Base-by-base conservation (phyloP, 306 rosid genomes). In the Arachis hypogaea region DNA sequence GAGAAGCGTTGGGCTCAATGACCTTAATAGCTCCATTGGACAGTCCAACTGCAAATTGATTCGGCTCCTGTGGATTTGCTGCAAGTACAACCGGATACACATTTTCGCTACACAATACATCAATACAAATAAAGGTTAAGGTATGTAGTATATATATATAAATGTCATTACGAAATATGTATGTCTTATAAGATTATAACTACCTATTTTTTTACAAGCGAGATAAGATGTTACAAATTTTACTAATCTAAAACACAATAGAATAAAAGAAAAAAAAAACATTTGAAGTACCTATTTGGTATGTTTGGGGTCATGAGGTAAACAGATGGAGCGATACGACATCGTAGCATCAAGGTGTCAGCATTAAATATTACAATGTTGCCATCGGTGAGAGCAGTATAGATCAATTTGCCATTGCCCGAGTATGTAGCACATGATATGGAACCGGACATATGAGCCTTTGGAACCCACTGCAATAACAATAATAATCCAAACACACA, bases 331-430 rank as follows among this genome's bases (percentile, higher is more conserved):
- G 93, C 87, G 47, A 93, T 79, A 5, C 91, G 92, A 45, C 98
- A 93, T 79, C 88, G 71, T 36, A 83, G 74, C 65, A 82, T 84
- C 66, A 93, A 75, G 78, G 68, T 83, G 71, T 87, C 90, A 52
- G 91, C 87, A 46, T 91, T 93, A 66, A 91, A 89, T 33, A 93
- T 93, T 67, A 93, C 96, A 16, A 93, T 73, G 55, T 82, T 87
- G 82, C 98, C 92, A 73, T 93, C 96, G 40, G 66, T 85, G 72
- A 93, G 90, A 52, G 91, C 62, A 7, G 91, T 90, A 57, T 78
- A 90, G 54, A 93, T 78, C 67, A 87, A 80, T 50, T 82, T 88
- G 69, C 92, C 82, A 55, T 84, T 81, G 81, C 88, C 89, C 18
- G 97, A 93, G 81, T 89, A 93, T 11, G 92, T 75, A 66, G 96